A percentile compares a stretch with the other conserved stretches of the same genome.
phyloP scores from a whole-genome alignment of 345 rosid species.

The Triadica sebifera region DNA sequence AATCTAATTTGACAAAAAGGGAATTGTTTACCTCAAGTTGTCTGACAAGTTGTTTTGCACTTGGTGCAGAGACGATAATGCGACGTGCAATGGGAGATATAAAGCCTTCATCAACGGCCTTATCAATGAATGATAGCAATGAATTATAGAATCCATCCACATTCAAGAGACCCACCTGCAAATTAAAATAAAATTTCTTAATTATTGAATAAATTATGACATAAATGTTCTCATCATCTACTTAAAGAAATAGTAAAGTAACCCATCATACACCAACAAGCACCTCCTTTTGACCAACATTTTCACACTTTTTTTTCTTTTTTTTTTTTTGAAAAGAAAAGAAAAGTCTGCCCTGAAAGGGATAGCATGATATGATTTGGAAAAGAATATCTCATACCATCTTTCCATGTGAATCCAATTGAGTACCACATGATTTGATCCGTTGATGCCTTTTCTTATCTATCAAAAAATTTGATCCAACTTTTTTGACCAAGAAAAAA shows the following conservation, averaged over 20 bases:
- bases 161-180: conserved; percentile 91
- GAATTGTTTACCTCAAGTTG: conserved; percentile 67
- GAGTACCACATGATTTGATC: conserved; percentile 44
- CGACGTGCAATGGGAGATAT: conserved; percentile 79
- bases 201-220: neutral
- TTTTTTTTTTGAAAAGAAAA: too few relatives aligned
- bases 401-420: conserved; percentile 47
- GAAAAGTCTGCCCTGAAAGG: neutral
- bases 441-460: conserved; percentile 1
- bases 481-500: conserved; percentile 10
- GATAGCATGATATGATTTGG: neutral
- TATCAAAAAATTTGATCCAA: neutral
- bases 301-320: too few relatives aligned
- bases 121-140: conserved; percentile 71
- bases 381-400: conserved; percentile 13
- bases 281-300: conserved; percentile 25
- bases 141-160: conserved; percentile 94
- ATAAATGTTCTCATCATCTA: neutral
- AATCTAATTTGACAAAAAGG: neutral
- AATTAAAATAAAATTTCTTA: neutral
- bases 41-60: conserved; percentile 72
- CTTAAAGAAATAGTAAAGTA: neutral
- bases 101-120: conserved; percentile 96
- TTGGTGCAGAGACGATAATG: conserved; percentile 82
- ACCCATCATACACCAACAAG: neutral